These are phyloP conservation scores for Spergularia azorica DNA, from an alignment of 179 eudicot species.

Conservation along the genomic window DNA sequence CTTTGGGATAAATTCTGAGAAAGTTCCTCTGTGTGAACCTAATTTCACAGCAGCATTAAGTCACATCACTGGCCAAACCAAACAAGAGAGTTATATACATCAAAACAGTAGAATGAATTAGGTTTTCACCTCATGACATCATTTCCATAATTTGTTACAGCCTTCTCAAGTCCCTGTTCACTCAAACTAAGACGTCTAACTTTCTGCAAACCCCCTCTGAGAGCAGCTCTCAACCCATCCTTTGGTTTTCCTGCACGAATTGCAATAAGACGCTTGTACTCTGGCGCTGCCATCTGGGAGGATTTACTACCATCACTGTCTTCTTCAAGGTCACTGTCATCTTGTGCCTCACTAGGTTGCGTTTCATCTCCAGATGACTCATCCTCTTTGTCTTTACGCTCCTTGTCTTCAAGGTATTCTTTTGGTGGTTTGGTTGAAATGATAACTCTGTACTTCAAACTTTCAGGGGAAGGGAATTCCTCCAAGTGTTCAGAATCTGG, in stretches of 20 bases:
- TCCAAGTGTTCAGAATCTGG: constrained; percentile 43
- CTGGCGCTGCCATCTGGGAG: constrained; percentile 37
- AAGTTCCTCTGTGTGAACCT: constrained; percentile 63
- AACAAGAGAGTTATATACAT: background rate
- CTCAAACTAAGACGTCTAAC: constrained; percentile 56
- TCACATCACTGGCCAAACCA: constrained; percentile 6
- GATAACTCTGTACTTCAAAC: constrained; percentile 50
- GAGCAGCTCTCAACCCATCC: constrained; percentile 51
- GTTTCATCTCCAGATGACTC: constrained; percentile 45
- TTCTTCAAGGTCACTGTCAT: constrained; percentile 47
- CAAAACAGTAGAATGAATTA: background rate
- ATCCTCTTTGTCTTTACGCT: constrained; percentile 33
- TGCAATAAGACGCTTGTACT: constrained; percentile 49
- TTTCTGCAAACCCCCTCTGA: constrained; percentile 35
- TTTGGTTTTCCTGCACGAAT: constrained; percentile 61
- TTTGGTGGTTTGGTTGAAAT: constrained; percentile 81
- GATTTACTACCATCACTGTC: constrained; percentile 45
- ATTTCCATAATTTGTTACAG: constrained; percentile 42
- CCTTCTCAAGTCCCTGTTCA: constrained; percentile 54
- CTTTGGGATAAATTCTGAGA: constrained; percentile 58
- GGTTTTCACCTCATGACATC: constrained; percentile 51
- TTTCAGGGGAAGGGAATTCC: constrained; percentile 72
- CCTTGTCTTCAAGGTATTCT: constrained; percentile 57
- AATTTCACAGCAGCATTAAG: constrained; percentile 10
- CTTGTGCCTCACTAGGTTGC: constrained; percentile 22